Percentiles rank a stretch among this genome's conserved stretches.
These are phyloP conservation scores for Halteria grandinella DNA, from an alignment of 73 alveolate species.

Conservation along the genomic window DNA sequence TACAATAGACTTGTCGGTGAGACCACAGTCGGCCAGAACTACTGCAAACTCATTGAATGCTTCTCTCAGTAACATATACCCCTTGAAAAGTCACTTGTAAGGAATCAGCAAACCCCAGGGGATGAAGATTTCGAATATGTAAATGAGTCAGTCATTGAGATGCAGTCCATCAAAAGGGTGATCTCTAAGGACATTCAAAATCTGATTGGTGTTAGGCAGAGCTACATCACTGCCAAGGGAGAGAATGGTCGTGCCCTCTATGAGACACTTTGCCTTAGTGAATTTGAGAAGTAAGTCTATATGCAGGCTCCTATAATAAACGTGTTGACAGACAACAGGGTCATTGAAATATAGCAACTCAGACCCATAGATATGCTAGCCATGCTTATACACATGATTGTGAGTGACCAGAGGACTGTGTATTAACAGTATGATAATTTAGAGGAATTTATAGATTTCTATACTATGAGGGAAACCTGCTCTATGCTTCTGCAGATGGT, in stretches of 20 bases:
- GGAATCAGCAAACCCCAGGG: too few species aligned
- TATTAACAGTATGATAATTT: neutral
- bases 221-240: too few species aligned
- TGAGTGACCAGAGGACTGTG: neutral
- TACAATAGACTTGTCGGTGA: too few species aligned
- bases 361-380: constrained; percentile 36
- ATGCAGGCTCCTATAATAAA: neutral
- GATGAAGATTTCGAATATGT: neutral
- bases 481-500: constrained; percentile 20
- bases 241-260: too few species aligned
- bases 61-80: too few species aligned
- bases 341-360: constrained; percentile 8
- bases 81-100: too few species aligned
- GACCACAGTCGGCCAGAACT: too few species aligned
- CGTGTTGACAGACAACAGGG: neutral
- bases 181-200: neutral
- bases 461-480: constrained; percentile 13
- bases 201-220: too few species aligned
- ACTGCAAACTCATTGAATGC: too few species aligned
- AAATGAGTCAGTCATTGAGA: neutral
- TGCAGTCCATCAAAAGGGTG: neutral
- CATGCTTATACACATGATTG: constrained; percentile 5
- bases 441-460: constrained; percentile 22
- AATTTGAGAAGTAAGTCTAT: neutral
- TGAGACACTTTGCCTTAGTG: neutral